Evolutionary conservation across 306 rosid species (phyloP).

Genomic region (Pueraria montana): DNA sequence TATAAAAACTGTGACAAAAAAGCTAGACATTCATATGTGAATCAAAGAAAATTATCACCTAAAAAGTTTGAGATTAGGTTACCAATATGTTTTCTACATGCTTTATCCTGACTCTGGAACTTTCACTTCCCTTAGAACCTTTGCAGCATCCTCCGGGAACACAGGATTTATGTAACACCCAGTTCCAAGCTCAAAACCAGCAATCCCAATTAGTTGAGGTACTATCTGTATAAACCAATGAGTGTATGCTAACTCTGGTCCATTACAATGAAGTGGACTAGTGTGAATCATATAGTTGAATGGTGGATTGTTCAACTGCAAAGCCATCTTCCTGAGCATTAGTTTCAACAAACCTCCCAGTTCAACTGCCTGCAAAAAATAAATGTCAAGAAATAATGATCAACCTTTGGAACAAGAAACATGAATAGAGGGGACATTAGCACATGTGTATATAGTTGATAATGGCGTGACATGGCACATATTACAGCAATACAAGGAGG

Average conservation of each 20-base stretch:
- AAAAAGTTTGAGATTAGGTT: slow-evolving; percentile 1
- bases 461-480: not conserved
- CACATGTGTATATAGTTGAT: slow-evolving; percentile 8
- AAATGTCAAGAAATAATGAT: slow-evolving; percentile 35
- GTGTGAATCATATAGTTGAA: slow-evolving; percentile 85
- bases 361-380: slow-evolving; percentile 73
- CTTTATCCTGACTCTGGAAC: slow-evolving; percentile 47
- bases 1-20: not conserved
- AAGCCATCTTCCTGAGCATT: slow-evolving; percentile 71
- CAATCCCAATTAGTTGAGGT: slow-evolving; percentile 72
- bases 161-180: slow-evolving; percentile 89
- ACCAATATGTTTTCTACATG: slow-evolving; percentile 6
- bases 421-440: not conserved
- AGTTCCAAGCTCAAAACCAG: slow-evolving; percentile 84
- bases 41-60: not conserved
- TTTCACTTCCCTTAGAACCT: slow-evolving; percentile 75
- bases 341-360: slow-evolving; percentile 81
- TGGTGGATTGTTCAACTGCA: slow-evolving; percentile 87
- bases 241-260: slow-evolving; percentile 60
- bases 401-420: slow-evolving; percentile 13
- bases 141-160: slow-evolving; percentile 90
- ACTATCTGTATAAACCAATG: slow-evolving; percentile 91
- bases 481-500: not conserved
- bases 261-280: slow-evolving; percentile 57
- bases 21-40: not conserved